Evolutionary conservation across 148 eudicot species (phyloP), one percentile per base, ranked within the genome.

Genomic region (Amaranthus hypochondriacus): DNA sequence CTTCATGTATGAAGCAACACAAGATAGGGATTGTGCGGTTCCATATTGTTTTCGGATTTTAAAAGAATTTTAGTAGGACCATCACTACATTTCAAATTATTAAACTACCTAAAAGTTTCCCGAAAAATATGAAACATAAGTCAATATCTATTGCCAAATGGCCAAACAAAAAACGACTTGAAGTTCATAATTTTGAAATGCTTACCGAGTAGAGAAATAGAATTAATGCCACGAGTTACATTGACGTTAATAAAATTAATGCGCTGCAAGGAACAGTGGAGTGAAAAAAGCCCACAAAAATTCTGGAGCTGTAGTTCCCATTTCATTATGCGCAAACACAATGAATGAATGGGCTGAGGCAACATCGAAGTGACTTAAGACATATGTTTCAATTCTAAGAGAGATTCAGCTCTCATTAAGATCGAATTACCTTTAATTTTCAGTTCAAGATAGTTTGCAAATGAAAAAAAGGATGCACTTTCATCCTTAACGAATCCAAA

Each of bases 331-430:
- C 13, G 3, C 3, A 54, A 9, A 7, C 21, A 13, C 13, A 69
- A 42, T 44, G 58, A 12, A 9, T 4, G 4, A 54, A 28, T 7
- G 44, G 62, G 48, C 6, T 39, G 7, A n/a, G 43, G 9, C 3
- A 13, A 50, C 28, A 51, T 39, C 15, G 42, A 70, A 54, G 48
- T 5, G 28, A 43, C 48, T 21, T 55, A 15, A 13, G 56, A 9
- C 43, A 14, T 51, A 5, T 51, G 28, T 9, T 9, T 9, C 14
- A 54, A 57, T 9, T 48, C 18, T 66, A 56, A 5, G 48, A 56
- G 68, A 74, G 48, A 10, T 64, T 44, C 28, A 55, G 53, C 67
- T 73, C 11, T 62, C 68, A 50, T 47, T 7, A 49, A 61, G 66
- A 21, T 39, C 44, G 1, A 39, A 49, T 51, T 9, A 10, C 75